Evolutionary conservation across 495 filamentous ascomycete species (phyloP).

Genomic region (Penicillium silybi): DNA sequence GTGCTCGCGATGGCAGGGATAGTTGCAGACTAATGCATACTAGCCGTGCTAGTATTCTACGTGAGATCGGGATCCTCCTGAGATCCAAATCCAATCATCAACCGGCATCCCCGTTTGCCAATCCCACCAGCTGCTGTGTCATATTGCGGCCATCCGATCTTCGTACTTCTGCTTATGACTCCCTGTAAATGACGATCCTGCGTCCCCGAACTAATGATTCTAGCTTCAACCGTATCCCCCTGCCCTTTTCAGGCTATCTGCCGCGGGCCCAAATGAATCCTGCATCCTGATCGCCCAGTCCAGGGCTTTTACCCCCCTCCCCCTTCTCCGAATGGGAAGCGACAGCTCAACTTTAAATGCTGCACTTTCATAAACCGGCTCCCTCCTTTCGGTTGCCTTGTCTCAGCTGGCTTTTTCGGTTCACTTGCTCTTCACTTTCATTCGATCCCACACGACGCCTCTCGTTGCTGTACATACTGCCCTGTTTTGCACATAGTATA

Average conservation of each 20-base stretch:
- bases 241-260: slow-evolving; percentile 17
- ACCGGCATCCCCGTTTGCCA: slow-evolving; percentile 10
- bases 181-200: background rate
- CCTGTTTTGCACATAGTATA: slow-evolving; percentile 19
- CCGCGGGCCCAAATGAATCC: slow-evolving; percentile 13
- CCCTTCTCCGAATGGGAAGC: slow-evolving; percentile 4
- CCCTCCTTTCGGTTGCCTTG: slow-evolving; percentile 16
- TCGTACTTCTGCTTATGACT: slow-evolving; percentile 7
- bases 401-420: slow-evolving; percentile 5
- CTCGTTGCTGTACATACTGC: slow-evolving; percentile 19
- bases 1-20: slow-evolving; percentile 3
- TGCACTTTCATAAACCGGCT: slow-evolving; percentile 4
- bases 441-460: slow-evolving; percentile 2
- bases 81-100: slow-evolving; percentile 7
- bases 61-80: background rate
- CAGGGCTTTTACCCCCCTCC: slow-evolving; percentile 5
- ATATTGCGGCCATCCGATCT: slow-evolving; percentile 17
- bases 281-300: slow-evolving; percentile 18
- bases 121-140: slow-evolving; percentile 21
- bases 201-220: slow-evolving; percentile 13
- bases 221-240: slow-evolving; percentile 18
- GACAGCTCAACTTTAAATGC: slow-evolving; percentile 20
- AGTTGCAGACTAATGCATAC: too few relatives aligned
- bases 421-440: slow-evolving; percentile 1
- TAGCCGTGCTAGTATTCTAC: too few relatives aligned